phyloP scores from a whole-genome alignment of 2,329 filamentous ascomycete species.

The Ceratocystis eucalypticola region DNA sequence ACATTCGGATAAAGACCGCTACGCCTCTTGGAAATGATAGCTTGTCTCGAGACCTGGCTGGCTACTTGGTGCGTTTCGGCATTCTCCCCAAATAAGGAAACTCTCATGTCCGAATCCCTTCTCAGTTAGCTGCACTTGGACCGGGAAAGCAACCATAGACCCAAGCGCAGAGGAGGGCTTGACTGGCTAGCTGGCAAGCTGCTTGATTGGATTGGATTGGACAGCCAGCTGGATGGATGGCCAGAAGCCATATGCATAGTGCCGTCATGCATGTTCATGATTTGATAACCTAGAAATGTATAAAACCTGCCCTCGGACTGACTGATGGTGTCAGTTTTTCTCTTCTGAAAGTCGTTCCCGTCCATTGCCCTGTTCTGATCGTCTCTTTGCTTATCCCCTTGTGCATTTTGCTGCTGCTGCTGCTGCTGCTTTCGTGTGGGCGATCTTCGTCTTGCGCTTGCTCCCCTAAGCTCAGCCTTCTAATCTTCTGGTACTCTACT shows the following conservation, averaged over 20 bases:
- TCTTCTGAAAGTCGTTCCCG: background rate
- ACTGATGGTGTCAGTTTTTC: conserved; percentile 1
- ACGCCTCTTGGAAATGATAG: background rate
- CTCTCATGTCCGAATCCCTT: background rate
- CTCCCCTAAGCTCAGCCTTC: conserved; percentile 8
- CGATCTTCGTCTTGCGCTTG: conserved; percentile 18
- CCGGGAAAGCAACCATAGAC: background rate
- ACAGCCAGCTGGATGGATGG: background rate
- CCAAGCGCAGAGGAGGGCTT: background rate
- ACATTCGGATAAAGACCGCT: background rate
- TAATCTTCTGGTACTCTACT: background rate
- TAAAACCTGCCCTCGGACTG: background rate
- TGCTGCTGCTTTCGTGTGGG: conserved; percentile 14
- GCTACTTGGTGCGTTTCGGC: conserved; percentile 7
- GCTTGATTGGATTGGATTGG: background rate
- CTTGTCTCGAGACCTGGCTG: conserved; percentile 14
- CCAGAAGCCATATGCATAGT: background rate
- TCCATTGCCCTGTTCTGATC: background rate
- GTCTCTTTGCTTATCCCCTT: background rate
- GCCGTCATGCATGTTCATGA: background rate
- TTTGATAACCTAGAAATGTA: background rate
- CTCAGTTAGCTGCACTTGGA: background rate
- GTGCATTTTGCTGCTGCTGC: background rate
- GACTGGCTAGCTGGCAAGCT: background rate
- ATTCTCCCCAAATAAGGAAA: background rate